A percentile compares a stretch with the other conserved stretches of the same genome.
Conservation (phyloP, 2,329 filamentous ascomycete genomes). For the Arthrobotrys pseudoclavata region DNA sequence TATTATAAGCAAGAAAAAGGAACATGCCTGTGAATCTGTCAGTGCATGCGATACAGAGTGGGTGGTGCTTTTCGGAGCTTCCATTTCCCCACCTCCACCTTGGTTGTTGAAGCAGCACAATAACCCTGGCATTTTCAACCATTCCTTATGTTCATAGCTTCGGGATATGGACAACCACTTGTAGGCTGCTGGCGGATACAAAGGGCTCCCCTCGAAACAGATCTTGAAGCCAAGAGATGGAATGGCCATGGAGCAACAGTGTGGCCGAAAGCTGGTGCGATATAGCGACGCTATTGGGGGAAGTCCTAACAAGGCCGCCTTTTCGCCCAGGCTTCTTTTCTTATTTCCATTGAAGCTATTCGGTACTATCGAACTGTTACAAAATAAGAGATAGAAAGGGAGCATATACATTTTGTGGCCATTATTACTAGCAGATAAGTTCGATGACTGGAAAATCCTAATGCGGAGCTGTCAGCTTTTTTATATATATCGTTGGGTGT, state of each 20-base stretch:
- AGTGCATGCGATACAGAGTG: conserved; percentile 40
- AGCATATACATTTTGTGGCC: conserved; percentile 18
- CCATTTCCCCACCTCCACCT: conserved; percentile 38
- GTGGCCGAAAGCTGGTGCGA: conserved; percentile 51
- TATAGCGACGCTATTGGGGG: conserved; percentile 56
- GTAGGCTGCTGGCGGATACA: conserved; percentile 19
- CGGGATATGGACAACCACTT: conserved; percentile 40
- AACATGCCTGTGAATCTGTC: conserved; percentile 43
- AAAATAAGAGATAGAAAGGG: conserved; percentile 36
- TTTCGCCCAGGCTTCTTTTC: conserved; percentile 43
- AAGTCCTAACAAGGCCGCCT: conserved; percentile 37
- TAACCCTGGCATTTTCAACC: conserved; percentile 31
- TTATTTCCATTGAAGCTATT: conserved; percentile 36
- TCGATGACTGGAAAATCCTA: conserved; percentile 52
- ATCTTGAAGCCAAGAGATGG: conserved; percentile 49
- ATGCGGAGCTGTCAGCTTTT: conserved; percentile 42
- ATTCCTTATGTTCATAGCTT: conserved; percentile 43
- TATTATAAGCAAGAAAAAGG: conserved; percentile 25
- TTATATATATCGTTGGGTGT: conserved; percentile 57
- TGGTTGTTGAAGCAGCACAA: conserved; percentile 25
- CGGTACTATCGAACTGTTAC: conserved; percentile 30
- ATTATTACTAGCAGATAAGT: conserved; percentile 51
- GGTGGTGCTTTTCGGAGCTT: conserved; percentile 53
- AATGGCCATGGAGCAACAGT: conserved; percentile 29
- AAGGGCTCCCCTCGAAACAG: conserved; percentile 37